Conservation (phyloP, 768 basidiomycete genomes). For the Clathrus columnatus region DNA sequence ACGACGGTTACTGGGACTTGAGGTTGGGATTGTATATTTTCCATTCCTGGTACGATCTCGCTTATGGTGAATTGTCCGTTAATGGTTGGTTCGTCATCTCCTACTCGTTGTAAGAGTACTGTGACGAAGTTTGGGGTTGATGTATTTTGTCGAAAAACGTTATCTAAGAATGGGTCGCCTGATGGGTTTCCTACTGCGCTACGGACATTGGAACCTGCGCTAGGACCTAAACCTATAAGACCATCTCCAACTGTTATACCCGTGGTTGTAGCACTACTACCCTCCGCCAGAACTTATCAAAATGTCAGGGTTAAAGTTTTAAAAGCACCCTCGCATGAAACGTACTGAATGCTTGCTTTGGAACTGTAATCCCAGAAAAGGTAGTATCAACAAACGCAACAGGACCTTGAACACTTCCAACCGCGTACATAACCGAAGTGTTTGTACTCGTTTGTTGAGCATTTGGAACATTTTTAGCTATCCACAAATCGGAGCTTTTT, state of each 20-base stretch:
- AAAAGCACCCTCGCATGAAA: slow-evolving; percentile 19
- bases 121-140: slow-evolving; percentile 54
- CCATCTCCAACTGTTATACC: slow-evolving; percentile 20
- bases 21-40: slow-evolving; percentile 40
- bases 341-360: slow-evolving; percentile 28
- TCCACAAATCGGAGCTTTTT: slow-evolving; percentile 56
- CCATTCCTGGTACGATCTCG: slow-evolving; percentile 43
- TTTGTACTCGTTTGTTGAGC: slow-evolving; percentile 31
- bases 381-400: slow-evolving; percentile 26
- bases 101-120: slow-evolving; percentile 51
- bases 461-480: slow-evolving; percentile 35
- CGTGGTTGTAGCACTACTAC: slow-evolving; percentile 12
- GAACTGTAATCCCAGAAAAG: slow-evolving; percentile 36
- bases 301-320: background rate
- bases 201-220: slow-evolving; percentile 43
- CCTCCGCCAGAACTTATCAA: background rate
- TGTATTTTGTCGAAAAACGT: slow-evolving; percentile 52
- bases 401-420: slow-evolving; percentile 43
- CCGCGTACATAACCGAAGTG: slow-evolving; percentile 42
- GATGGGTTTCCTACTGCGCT: slow-evolving; percentile 12
- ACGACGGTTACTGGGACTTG: slow-evolving; percentile 40
- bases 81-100: slow-evolving; percentile 42
- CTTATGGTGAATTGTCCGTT: slow-evolving; percentile 59
- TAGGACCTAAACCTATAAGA: slow-evolving; percentile 54
- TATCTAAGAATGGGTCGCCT: slow-evolving; percentile 51